Base-by-base conservation (phyloP, 768 basidiomycete species). In the Suillus subluteus region DNA sequence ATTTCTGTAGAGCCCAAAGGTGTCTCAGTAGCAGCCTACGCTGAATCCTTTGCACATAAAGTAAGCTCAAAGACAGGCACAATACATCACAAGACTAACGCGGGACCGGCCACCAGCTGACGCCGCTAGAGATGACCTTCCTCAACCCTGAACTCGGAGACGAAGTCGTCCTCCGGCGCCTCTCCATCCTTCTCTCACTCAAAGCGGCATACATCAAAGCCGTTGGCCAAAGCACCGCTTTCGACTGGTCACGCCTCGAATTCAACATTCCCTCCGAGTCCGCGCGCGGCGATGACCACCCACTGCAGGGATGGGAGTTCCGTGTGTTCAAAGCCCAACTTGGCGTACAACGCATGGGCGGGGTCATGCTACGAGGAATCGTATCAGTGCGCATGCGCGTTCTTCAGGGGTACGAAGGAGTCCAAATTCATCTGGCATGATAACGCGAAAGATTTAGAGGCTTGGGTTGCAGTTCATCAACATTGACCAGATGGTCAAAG, bases 391-490 rank as follows among this genome's bases (percentile, higher is more conserved):
- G 90, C 88, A 5, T 86, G 85, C 56, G 92, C 91, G 2, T 92
- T 91, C 76, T 94, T 89, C 80, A 82, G 92, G 37, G 90, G 90
- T 12, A 85, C 83, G 7, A 78, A 81, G 40, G 86, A 89, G 66
- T 86, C 86, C 64, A 87, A 81, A 66, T 93, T 92, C 70, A 83
- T 94, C 18, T 94, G 88, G 86, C 86, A 92, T 65, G 85, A 88
- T 56, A 86, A 86, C 35, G 76, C 81, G 50, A 87, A 88, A 71
- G 87, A 91, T 55, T 74, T 94, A 67, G 90, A 90, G 73, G 86
- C 83, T 41, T 93, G 92, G 91, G 90, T 94, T 94, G 16, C 91
- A 94, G 78, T 94, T 93, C 71, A 88, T 94, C 71, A 91, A 88
- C 67, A 88, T 93, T 65, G 91, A 93, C 78, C 89, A 92, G 77